Percentiles rank a stretch among this genome's conserved stretches.
These are phyloP conservation scores for Macrolepiota albuminosa DNA, from an alignment of 768 basidiomycete species.

Conservation along the genomic window DNA sequence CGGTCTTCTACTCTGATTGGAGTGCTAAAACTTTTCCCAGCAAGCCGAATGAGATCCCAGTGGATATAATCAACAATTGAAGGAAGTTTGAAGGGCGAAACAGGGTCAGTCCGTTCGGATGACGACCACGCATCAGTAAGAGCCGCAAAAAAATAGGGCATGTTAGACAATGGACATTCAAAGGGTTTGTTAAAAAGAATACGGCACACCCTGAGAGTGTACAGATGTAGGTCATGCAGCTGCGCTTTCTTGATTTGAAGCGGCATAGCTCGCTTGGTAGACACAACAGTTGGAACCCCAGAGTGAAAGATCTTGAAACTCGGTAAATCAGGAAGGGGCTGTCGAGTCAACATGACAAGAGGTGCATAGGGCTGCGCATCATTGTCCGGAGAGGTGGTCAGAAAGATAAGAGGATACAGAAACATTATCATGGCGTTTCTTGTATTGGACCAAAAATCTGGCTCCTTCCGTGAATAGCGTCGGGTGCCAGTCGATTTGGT, in stretches of 20 bases:
- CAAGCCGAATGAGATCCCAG: conserved; percentile 59
- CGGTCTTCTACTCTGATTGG: conserved; percentile 37
- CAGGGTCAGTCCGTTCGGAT: conserved; percentile 14
- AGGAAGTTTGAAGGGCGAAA: conserved; percentile 20
- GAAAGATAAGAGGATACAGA: conserved; percentile 58
- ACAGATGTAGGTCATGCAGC: conserved; percentile 46
- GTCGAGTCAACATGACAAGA: conserved; percentile 60
- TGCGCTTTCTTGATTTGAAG: conserved; percentile 43
- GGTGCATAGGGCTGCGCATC: conserved; percentile 44
- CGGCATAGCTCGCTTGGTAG: conserved; percentile 42
- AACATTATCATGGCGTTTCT: conserved; percentile 18
- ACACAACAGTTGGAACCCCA: conserved; percentile 38
- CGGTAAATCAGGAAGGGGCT: conserved; percentile 55
- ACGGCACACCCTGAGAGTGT: conserved; percentile 61
- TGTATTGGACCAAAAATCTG: conserved; percentile 64
- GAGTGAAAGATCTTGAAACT: conserved; percentile 58
- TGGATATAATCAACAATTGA: conserved; percentile 44
- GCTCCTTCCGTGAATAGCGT: conserved; percentile 51
- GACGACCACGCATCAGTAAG: conserved; percentile 37
- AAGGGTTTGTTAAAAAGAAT: conserved; percentile 66
- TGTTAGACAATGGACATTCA: conserved; percentile 45
- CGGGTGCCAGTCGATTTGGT: conserved; percentile 38
- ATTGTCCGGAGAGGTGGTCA: conserved; percentile 26
- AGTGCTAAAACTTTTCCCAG: conserved; percentile 46
- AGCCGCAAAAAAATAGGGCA: conserved; percentile 68